Percentiles rank a stretch among this genome's conserved stretches.
Conservation (phyloP, 2,329 filamentous ascomycete species). For the Claviceps sp. region DNA sequence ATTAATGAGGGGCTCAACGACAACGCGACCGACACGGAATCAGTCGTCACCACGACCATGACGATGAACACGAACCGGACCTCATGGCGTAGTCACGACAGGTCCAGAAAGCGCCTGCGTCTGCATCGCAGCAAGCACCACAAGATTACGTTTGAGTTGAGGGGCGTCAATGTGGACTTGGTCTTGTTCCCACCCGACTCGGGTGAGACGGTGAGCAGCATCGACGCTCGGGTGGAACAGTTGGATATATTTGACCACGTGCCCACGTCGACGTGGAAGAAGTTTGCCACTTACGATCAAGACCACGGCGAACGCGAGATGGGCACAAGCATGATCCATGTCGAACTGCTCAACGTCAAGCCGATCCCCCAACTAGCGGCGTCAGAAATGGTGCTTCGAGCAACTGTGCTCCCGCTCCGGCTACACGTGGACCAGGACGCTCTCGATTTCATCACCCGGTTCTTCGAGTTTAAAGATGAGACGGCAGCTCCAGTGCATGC, state of each 20-base stretch:
- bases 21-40: slow-evolving; percentile 76
- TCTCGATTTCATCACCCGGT: slow-evolving; percentile 89
- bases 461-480: slow-evolving; percentile 96
- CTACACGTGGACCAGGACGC: slow-evolving; percentile 96
- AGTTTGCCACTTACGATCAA: slow-evolving; percentile 88
- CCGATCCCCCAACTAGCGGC: slow-evolving; percentile 74
- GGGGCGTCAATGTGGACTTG: slow-evolving; percentile 70
- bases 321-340: slow-evolving; percentile 76
- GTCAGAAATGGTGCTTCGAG: slow-evolving; percentile 75
- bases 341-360: slow-evolving; percentile 79
- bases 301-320: slow-evolving; percentile 79
- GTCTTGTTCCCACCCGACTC: slow-evolving; percentile 63
- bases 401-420: slow-evolving; percentile 67
- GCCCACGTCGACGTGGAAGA: slow-evolving; percentile 93
- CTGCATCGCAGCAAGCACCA: slow-evolving; percentile 78
- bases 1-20: slow-evolving; percentile 88
- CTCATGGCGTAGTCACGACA: slow-evolving; percentile 26
- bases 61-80: slow-evolving; percentile 43
- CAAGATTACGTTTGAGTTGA: slow-evolving; percentile 90
- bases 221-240: slow-evolving; percentile 71
- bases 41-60: slow-evolving; percentile 63
- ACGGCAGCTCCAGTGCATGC: slow-evolving; percentile 33
- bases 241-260: slow-evolving; percentile 91
- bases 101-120: slow-evolving; percentile 47
- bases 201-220: slow-evolving; percentile 74